Evolutionary conservation across 73 alveolate species (phyloP).

Genomic region (Symbiodinium pilosum): DNA sequence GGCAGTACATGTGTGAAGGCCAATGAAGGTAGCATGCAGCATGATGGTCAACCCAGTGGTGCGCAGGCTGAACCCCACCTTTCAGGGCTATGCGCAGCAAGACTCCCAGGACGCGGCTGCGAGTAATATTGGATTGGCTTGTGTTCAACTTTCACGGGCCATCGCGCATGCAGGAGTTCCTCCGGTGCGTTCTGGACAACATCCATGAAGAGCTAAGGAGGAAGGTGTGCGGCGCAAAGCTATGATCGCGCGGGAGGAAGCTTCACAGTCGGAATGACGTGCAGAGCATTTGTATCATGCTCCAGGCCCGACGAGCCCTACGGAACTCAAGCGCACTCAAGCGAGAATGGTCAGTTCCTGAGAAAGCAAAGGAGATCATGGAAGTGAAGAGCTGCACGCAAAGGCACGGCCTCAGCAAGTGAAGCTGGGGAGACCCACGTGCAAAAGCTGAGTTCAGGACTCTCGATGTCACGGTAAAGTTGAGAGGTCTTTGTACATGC

Average conservation of each 20-base stretch:
- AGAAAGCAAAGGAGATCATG: neutral
- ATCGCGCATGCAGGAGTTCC: slow-evolving; percentile 42
- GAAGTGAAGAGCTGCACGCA: neutral
- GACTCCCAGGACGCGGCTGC: slow-evolving; percentile 62
- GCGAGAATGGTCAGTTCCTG: neutral
- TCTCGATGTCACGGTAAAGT: neutral
- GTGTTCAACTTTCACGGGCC: neutral
- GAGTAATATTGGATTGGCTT: neutral
- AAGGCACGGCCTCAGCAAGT: neutral
- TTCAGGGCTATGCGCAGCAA: slow-evolving; percentile 91
- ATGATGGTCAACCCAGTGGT: neutral
- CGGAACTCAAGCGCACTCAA: neutral
- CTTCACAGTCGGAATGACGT: neutral
- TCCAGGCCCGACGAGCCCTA: neutral
- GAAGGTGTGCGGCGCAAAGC: slow-evolving; percentile 3
- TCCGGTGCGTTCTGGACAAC: slow-evolving; percentile 91
- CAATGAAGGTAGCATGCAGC: too few relatives aligned
- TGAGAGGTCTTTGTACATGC: neutral
- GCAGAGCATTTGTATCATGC: too few relatives aligned
- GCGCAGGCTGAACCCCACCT: slow-evolving; percentile 79
- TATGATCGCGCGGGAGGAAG: neutral
- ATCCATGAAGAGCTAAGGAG: slow-evolving; percentile 92
- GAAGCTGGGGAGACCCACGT: slow-evolving; percentile 12
- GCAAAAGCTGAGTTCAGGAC: neutral
- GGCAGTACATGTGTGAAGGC: too few relatives aligned